Evolutionary conservation across 1,139 yeast species (phyloP), one percentile per base, ranked within the genome.

Genomic region (Candida sp.): DNA sequence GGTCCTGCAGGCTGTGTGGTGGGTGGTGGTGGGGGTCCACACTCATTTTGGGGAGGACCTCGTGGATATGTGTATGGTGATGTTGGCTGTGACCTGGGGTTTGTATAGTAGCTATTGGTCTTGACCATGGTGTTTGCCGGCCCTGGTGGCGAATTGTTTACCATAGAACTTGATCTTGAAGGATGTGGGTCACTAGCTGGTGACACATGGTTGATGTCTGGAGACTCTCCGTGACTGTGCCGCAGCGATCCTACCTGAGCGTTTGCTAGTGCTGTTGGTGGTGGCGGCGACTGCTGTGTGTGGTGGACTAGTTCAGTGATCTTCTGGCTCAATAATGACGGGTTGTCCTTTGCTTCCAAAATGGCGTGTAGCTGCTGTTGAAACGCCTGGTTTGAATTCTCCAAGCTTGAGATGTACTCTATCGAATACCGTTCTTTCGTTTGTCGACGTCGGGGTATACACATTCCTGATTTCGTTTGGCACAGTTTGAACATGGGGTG

Each of bases 401-500:
- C 56, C 25, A 53, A 43, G 9, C 44, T 37, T 4, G 44, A 44
- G n/a, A 49, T 53, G 31, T 53, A 53, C 32, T 49, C 56, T 37
- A 48, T 45, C 12, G 56, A 51, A 47, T 53, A 53, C n/a, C 56
- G 49, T 11, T 47, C 25, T 51, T 51, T 12, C 56, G 26, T 34
- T 48, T 44, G 27, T 53, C 56, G 30, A 53, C 37, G n/a, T 45
- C 44, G 4, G 56, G 54, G 44, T 51, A 53, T 9, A 48, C 30
- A 48, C 63, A 59, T n/a, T 50, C 49, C 6, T 46, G 48, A 34
- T 45, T 46, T 39, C 54, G 46, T 7, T 44, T 50, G 11, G 39
- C 44, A 49, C 64, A 61, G 33, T 54, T 55, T 3, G 54, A 53
- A 54, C 64, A 61, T 0, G 64, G 64, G 22, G 42, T 37, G 2